Evolutionary conservation across 495 filamentous ascomycete genomes (phyloP).

Genomic region (Hypoxylon fuscum): DNA sequence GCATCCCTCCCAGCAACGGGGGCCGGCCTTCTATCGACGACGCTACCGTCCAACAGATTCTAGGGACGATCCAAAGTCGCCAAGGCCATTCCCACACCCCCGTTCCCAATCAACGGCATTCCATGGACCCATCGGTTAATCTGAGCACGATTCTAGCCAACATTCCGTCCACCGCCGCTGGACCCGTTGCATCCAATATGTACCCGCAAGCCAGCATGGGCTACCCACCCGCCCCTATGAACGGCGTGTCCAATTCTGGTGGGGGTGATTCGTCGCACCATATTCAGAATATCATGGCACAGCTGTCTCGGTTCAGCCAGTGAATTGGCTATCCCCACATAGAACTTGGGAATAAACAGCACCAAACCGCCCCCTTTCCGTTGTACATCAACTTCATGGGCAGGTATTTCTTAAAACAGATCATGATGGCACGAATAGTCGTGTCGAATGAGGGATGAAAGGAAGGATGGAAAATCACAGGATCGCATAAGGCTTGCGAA

Average conservation of each 20-base stretch:
- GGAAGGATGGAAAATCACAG: too few relatives aligned
- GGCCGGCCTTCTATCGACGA: conserved; percentile 70
- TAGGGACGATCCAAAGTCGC: conserved; percentile 68
- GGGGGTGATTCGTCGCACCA: conserved; percentile 49
- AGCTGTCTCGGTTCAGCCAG: conserved; percentile 56
- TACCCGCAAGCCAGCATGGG: conserved; percentile 23
- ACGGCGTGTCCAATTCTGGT: conserved; percentile 38
- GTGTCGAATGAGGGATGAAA: too few relatives aligned
- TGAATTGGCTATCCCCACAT: conserved; percentile 27
- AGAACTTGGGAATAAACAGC: background rate
- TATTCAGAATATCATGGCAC: conserved; percentile 62
- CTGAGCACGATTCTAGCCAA: conserved; percentile 14
- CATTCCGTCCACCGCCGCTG: conserved; percentile 38
- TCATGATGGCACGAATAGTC: too few relatives aligned
- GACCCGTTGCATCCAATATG: conserved; percentile 27
- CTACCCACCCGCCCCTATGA: conserved; percentile 31
- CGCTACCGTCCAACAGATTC: conserved; percentile 73
- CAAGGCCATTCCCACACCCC: conserved; percentile 43
- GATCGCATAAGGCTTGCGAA: too few relatives aligned
- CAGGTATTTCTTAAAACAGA: too few relatives aligned
- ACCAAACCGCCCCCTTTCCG: background rate
- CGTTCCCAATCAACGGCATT: conserved; percentile 3
- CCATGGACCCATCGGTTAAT: conserved; percentile 6
- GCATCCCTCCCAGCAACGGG: conserved; percentile 13
- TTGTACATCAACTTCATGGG: too few relatives aligned